Evolutionary conservation across 2,329 filamentous ascomycete species (phyloP).

Genomic region (Aspergillus chevalieri): DNA sequence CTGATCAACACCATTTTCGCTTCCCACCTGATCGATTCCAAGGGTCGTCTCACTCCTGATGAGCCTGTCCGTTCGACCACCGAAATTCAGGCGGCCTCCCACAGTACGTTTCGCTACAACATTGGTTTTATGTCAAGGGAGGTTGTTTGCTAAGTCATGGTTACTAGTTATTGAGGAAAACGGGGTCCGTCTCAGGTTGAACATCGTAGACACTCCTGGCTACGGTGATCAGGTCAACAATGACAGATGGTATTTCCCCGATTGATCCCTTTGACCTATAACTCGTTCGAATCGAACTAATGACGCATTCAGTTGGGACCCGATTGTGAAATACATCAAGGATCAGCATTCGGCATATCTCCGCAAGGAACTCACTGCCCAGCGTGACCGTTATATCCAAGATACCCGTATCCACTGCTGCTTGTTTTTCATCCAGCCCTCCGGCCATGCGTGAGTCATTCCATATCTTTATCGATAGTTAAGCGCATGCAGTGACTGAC

Average conservation of each 20-base stretch:
- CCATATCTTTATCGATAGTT: neutral
- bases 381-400: constrained; percentile 98
- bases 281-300: constrained; percentile 13
- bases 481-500: neutral
- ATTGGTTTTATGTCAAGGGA: neutral
- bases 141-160: constrained; percentile 1
- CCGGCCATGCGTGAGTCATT: constrained; percentile 68
- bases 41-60: constrained; percentile 86
- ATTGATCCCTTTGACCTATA: neutral
- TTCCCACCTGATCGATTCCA: constrained; percentile 97
- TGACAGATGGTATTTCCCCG: constrained; percentile 67
- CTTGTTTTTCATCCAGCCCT: constrained; percentile 98
- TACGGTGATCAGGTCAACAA: constrained; percentile 99
- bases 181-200: constrained; percentile 90
- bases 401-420: constrained; percentile 99
- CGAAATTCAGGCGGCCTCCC: constrained; percentile 95
- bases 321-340: constrained; percentile 99
- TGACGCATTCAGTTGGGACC: constrained; percentile 66
- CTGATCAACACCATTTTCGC: constrained; percentile 99
- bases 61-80: constrained; percentile 93
- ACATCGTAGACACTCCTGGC: constrained; percentile 97
- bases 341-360: constrained; percentile 99
- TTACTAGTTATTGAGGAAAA: constrained; percentile 86
- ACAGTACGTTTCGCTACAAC: constrained; percentile 49
- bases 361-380: constrained; percentile 97